Evolutionary conservation across 345 rosid genomes (phyloP).

Genomic region (Gossypioides kirkii): DNA sequence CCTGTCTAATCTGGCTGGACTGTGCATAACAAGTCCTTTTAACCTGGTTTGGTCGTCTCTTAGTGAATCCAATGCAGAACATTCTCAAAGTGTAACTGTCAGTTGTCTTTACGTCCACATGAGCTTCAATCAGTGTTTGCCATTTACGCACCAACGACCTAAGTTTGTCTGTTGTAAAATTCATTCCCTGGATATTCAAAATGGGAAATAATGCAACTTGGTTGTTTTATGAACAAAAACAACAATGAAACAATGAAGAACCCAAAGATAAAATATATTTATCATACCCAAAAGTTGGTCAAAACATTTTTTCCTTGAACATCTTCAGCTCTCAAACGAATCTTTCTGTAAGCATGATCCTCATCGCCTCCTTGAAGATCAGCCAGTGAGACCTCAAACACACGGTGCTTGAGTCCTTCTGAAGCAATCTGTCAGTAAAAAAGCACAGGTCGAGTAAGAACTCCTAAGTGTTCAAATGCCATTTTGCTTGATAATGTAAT

Average conservation of each 20-base stretch:
- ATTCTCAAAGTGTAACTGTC: constrained; percentile 79
- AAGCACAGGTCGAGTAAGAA: not conserved
- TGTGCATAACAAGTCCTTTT: constrained; percentile 95
- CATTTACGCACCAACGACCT: constrained; percentile 94
- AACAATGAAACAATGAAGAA: not conserved
- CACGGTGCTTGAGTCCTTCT: constrained; percentile 88
- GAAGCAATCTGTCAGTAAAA: constrained; percentile 77
- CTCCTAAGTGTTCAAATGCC: too few relatives aligned
- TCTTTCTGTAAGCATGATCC: constrained; percentile 84
- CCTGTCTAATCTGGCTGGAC: constrained; percentile 92
- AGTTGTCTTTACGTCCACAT: constrained; percentile 94
- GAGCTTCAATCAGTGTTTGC: constrained; percentile 90
- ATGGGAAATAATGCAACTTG: not conserved
- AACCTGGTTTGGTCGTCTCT: constrained; percentile 88
- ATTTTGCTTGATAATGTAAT: too few relatives aligned
- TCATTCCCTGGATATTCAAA: constrained; percentile 61
- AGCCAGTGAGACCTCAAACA: constrained; percentile 81
- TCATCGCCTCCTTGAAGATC: constrained; percentile 82
- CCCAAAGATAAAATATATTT: not conserved
- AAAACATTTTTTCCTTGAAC: constrained; percentile 84
- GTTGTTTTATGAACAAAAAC: not conserved
- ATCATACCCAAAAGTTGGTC: constrained; percentile 88
- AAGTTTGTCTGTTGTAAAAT: constrained; percentile 85
- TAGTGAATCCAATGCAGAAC: constrained; percentile 93
- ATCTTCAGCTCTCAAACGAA: constrained; percentile 91